Evolutionary conservation across 768 basidiomycete species (phyloP).

Genomic region (Peribolospora baueri): DNA sequence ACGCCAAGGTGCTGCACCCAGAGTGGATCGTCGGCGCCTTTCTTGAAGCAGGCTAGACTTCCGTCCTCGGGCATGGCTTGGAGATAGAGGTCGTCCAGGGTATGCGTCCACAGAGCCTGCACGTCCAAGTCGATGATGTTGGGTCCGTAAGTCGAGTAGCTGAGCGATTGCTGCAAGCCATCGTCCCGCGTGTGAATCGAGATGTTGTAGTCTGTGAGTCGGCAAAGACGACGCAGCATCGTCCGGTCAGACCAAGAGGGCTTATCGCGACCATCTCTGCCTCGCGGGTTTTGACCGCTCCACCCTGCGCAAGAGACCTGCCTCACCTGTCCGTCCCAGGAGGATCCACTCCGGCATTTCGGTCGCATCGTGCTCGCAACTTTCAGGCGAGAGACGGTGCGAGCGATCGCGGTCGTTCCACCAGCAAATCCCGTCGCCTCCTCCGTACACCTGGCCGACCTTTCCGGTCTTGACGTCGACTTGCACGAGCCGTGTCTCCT

Average conservation of each 20-base stretch:
- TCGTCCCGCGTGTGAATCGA: constrained; percentile 40
- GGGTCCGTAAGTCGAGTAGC: constrained; percentile 78
- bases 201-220: constrained; percentile 53
- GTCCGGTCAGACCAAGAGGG: background rate
- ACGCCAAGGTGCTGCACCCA: too few species aligned
- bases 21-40: constrained; percentile 4
- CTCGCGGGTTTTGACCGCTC: too few species aligned
- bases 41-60: constrained; percentile 44
- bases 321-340: too few species aligned
- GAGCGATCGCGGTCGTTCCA: background rate
- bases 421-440: constrained; percentile 6
- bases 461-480: constrained; percentile 42
- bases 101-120: constrained; percentile 48
- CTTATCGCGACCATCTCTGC: background rate
- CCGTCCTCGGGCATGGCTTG: constrained; percentile 50
- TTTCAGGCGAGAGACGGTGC: too few species aligned
- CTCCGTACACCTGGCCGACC: constrained; percentile 25
- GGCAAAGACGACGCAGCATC: constrained; percentile 6
- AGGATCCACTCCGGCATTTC: too few species aligned
- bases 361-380: too few species aligned
- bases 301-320: too few species aligned
- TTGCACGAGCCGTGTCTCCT: constrained; percentile 46
- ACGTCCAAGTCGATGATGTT: constrained; percentile 57
- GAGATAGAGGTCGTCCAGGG: constrained; percentile 55
- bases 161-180: constrained; percentile 45